These are phyloP conservation scores for Diaporthe capsici DNA, from an alignment of 2,329 filamentous ascomycete genomes.

Conservation along the genomic window DNA sequence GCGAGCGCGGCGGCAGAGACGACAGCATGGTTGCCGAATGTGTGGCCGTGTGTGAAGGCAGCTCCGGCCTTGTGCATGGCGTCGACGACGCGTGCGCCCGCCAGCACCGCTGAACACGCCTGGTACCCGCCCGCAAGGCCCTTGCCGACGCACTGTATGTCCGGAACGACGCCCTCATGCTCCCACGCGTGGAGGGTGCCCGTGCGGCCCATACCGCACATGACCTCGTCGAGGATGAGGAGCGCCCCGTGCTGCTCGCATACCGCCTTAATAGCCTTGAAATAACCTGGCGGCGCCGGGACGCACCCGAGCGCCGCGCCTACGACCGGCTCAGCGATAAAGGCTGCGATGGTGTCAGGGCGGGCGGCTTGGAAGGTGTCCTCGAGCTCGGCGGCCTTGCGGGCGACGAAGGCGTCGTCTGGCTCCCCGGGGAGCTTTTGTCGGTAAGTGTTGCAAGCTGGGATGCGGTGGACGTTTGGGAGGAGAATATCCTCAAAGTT, in stretches of 20 bases:
- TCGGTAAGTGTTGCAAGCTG: conserved; percentile 76
- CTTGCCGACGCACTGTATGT: conserved; percentile 78
- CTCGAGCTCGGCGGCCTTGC: conserved; percentile 74
- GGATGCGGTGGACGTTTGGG: conserved; percentile 68
- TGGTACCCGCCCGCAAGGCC: conserved; percentile 75
- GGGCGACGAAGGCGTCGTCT: conserved; percentile 67
- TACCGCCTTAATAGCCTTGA: conserved; percentile 75
- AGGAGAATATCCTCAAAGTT: conserved; percentile 71
- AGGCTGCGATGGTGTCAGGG: conserved; percentile 74
- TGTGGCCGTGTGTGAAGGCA: conserved; percentile 68
- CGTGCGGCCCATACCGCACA: conserved; percentile 76
- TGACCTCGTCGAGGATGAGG: conserved; percentile 84
- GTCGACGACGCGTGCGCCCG: conserved; percentile 65
- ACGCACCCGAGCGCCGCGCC: conserved; percentile 80
- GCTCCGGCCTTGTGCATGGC: conserved; percentile 52
- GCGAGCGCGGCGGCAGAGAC: conserved; percentile 74
- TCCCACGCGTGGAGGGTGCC: conserved; percentile 75
- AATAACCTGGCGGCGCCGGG: conserved; percentile 76
- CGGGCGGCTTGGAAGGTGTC: conserved; percentile 72
- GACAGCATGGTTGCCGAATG: conserved; percentile 72
- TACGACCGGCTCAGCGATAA: conserved; percentile 77
- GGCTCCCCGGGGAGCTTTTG: conserved; percentile 64
- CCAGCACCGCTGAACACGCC: conserved; percentile 72
- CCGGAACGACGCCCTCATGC: conserved; percentile 68
- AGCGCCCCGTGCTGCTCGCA: conserved; percentile 81